A percentile compares a stretch with the other conserved stretches of the same genome.
phyloP scores from a whole-genome alignment of 495 filamentous ascomycete species.

The Bathelium albidoporum region DNA sequence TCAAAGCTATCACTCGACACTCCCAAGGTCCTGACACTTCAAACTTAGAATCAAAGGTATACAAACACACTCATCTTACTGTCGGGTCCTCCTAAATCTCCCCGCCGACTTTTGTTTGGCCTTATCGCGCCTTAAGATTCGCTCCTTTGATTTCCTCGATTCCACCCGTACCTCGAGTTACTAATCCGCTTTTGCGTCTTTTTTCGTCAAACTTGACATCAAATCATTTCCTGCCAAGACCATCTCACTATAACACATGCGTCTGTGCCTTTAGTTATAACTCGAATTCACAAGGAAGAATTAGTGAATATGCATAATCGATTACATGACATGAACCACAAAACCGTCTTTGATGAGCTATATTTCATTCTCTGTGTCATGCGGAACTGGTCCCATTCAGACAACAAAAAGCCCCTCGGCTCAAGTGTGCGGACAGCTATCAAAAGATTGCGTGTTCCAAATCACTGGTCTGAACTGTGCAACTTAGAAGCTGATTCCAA shows the following conservation, averaged over 20 bases:
- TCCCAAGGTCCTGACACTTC: too few relatives aligned
- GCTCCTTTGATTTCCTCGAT: slow-evolving; percentile 13
- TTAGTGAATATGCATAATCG: slow-evolving; percentile 24
- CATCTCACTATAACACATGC: slow-evolving; percentile 30
- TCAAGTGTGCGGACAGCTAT: slow-evolving; percentile 9
- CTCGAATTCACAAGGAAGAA: slow-evolving; percentile 26
- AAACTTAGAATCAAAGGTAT: too few relatives aligned
- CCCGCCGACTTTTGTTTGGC: slow-evolving; percentile 6
- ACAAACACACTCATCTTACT: too few relatives aligned
- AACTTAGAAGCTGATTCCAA: slow-evolving; percentile 12
- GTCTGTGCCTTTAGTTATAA: slow-evolving; percentile 32
- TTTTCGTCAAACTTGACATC: not conserved
- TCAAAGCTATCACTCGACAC: too few relatives aligned
- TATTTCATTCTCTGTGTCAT: slow-evolving; percentile 11
- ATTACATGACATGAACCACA: slow-evolving; percentile 18
- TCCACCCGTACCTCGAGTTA: slow-evolving; percentile 19
- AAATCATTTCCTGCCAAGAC: slow-evolving; percentile 21
- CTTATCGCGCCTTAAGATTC: slow-evolving; percentile 5
- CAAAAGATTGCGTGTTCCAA: slow-evolving; percentile 12
- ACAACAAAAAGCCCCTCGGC: slow-evolving; percentile 8
- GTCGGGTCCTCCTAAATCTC: not conserved
- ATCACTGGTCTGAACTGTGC: slow-evolving; percentile 9
- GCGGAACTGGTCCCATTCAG: slow-evolving; percentile 9
- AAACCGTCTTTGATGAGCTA: slow-evolving; percentile 7
- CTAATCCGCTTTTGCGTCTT: slow-evolving; percentile 14